Percentiles rank a stretch among this genome's conserved stretches.
Evolutionary conservation across 805 yeast genomes (phyloP).

Genomic region (Zygosaccharomyces rouxii): DNA sequence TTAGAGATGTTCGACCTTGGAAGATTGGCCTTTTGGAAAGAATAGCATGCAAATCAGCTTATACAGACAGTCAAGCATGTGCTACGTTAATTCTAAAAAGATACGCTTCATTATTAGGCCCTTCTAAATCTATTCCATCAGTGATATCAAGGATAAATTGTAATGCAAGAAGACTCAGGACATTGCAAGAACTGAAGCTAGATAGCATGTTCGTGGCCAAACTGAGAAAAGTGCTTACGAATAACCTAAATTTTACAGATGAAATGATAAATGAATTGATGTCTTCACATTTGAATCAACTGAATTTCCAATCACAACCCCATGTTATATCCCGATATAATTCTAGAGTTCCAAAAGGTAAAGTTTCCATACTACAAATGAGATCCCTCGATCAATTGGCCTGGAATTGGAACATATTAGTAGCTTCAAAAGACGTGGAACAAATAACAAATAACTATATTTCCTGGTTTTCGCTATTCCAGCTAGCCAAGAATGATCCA

Average conservation of each 20-base stretch:
- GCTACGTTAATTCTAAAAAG: conserved; percentile 24
- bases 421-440: conserved; percentile 16
- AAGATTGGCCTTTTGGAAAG: conserved; percentile 26
- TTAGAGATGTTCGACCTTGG: conserved; percentile 30
- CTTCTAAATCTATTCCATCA: conserved; percentile 14
- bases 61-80: conserved; percentile 19
- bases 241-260: conserved; percentile 8
- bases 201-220: conserved; percentile 12
- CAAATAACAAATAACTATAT: conserved; percentile 8
- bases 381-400: conserved; percentile 17
- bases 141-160: conserved; percentile 15
- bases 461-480: conserved; percentile 13
- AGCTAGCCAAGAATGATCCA: conserved; percentile 6
- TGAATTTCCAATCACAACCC: conserved; percentile 1
- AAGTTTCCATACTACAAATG: conserved; percentile 13
- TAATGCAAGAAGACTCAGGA: conserved; percentile 16
- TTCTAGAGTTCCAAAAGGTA: conserved; percentile 7
- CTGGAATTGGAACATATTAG: conserved; percentile 17
- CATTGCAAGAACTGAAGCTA: conserved; percentile 15
- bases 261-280: conserved; percentile 11
- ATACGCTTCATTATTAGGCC: conserved; percentile 16
- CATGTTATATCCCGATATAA: neutral
- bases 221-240: conserved; percentile 14
- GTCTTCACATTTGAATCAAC: conserved; percentile 6
- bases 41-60: conserved; percentile 23